Base-by-base conservation (phyloP, 179 eudicot species). In the Patellifolia procumbens region DNA sequence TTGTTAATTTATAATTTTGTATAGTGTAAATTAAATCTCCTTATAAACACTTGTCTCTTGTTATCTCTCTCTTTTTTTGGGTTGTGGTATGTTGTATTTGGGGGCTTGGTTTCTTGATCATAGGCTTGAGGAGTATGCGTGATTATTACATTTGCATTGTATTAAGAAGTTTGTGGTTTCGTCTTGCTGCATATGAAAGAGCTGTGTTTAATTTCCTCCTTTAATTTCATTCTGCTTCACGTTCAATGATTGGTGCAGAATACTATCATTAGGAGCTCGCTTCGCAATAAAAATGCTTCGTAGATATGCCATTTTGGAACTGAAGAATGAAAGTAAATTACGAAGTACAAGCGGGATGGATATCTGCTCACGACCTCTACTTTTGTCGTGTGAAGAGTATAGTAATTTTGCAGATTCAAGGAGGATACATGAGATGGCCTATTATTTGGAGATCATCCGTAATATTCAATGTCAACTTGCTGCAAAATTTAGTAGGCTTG, bases 231-330 rank as follows among this genome's bases (percentile, higher is more conserved):
- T 74, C 20, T 66, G 73, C 48, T 58, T 71, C 55, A 74, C 70
- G 15, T 65, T 48, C 35, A 69, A 51, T 84, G 76, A 61, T 87
- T 79, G 35, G 74, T 81, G 77, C 97, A 95, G 99, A 87, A 85
- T 93, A 80, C 95, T 95, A 22, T 85, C 89, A 39, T 78, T 93
- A 73, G 97, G 90, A 66, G 85, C 93, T 63, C 60, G 77, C 74
- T 91, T 93, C 81, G 88, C 93, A 24, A 91, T 89, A 84, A 88
- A 88, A 85, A 85, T 86, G 87, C 88, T 95, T 81, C 94, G 92
- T 48, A 84, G 82, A 82, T 93, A 88, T 86, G 93, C 97, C 55
- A 48, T 81, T 55, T 53, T 80, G 85, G 89, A 86, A 80, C 85
- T 77, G 51, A 89, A 78, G 79, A 85, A 84, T 63, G 76, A 77